These are phyloP conservation scores for Candida xyloterini DNA, from an alignment of 805 yeast genomes.

Conservation along the genomic window DNA sequence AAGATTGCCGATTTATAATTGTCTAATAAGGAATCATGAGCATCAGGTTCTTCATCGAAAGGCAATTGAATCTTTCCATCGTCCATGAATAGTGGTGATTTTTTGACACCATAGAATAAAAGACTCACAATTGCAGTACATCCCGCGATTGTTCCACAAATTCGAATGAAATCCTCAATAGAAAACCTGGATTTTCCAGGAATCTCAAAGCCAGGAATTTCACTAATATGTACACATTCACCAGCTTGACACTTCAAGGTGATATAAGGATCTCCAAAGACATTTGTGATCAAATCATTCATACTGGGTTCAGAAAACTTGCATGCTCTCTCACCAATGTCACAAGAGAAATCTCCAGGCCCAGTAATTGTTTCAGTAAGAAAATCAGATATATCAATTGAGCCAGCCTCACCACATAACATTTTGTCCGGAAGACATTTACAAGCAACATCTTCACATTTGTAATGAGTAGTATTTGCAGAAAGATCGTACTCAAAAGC, in stretches of 20 bases:
- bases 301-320: conserved; percentile 90
- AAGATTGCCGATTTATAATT: conserved; percentile 67
- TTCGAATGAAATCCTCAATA: conserved; percentile 44
- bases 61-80: conserved; percentile 23
- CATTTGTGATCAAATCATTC: conserved; percentile 85
- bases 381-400: conserved; percentile 92
- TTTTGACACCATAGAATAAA: conserved; percentile 47
- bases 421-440: conserved; percentile 87
- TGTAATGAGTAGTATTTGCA: conserved; percentile 68
- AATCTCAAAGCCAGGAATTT: conserved; percentile 82
- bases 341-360: conserved; percentile 90
- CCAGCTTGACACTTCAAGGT: conserved; percentile 78
- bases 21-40: conserved; percentile 38
- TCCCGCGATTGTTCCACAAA: conserved; percentile 42
- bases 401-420: conserved; percentile 92
- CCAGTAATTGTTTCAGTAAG: conserved; percentile 85
- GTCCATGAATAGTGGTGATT: conserved; percentile 58
- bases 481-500: conserved; percentile 59
- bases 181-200: conserved; percentile 54
- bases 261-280: conserved; percentile 93
- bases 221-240: conserved; percentile 89
- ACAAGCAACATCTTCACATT: conserved; percentile 77
- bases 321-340: conserved; percentile 59
- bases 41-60: conserved; percentile 33
- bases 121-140: conserved; percentile 42